These are phyloP conservation scores for Aspergillus vadensis DNA, from an alignment of 2,329 filamentous ascomycete species.

Conservation along the genomic window DNA sequence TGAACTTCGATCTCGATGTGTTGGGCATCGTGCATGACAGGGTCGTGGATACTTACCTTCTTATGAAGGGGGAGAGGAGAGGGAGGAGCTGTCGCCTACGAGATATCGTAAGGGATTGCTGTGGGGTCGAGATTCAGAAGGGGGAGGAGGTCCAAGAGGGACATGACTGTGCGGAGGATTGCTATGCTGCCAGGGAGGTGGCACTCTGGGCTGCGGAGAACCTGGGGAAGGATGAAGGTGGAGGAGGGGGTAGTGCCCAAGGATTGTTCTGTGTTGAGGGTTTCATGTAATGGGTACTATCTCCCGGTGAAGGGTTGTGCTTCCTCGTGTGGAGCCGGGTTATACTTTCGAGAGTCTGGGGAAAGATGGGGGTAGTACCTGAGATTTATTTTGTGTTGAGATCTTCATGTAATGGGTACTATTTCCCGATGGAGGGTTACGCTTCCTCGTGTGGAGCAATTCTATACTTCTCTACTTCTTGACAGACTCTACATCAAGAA, in stretches of 20 bases:
- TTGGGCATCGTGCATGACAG: background rate
- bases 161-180: conserved; percentile 5
- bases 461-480: too few species aligned
- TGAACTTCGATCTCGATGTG: background rate
- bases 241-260: too few species aligned
- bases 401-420: too few species aligned
- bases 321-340: too few species aligned
- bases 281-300: too few species aligned
- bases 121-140: background rate
- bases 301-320: too few species aligned
- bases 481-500: too few species aligned
- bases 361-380: background rate
- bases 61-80: background rate
- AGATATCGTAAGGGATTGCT: background rate
- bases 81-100: background rate
- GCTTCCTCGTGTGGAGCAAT: too few species aligned
- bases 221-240: background rate
- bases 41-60: background rate
- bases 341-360: background rate
- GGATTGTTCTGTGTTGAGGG: too few species aligned
- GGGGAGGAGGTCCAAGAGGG: background rate
- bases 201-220: background rate
- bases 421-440: too few species aligned
- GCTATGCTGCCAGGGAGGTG: background rate
- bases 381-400: too few species aligned